Base-by-base conservation (phyloP, 192 early-diverging fungal species). In the Allomyces macrogynus region DNA sequence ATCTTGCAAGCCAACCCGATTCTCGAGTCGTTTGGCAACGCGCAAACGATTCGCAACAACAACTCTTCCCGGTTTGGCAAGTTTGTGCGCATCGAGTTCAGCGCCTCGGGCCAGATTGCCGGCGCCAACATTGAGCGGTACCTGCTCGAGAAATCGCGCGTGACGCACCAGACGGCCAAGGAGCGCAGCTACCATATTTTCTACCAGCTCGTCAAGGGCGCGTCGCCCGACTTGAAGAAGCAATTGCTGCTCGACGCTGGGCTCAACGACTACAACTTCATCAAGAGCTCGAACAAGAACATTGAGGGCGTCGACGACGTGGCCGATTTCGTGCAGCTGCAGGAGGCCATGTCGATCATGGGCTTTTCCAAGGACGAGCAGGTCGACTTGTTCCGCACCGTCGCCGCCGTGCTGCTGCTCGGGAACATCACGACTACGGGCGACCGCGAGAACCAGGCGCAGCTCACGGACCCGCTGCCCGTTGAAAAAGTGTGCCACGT, bases 11-110 rank as follows among this genome's bases (percentile, higher is more conserved):
- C 95, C 10, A 99, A 97, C 72, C 95, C 95, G 7, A 92, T 97
- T 67, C 78, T 99, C 23, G 95, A 99, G 75, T 82, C 95, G 1
- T 99, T 99, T 74, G 95, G 95, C 62, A 99, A 99, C 70, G 95
- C 95, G 1, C 92, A 95, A 73, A 99, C 95, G 0, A 91, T 99
- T 65, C 78, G 95, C 43, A 99, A 99, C 71, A 95, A 99, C 73
- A 99, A 99, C 78, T 95, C 92, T 62, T 97, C 94, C 12, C 88
- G 95, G 42, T 99, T 99, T 77, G 93, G 95, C 62, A 99, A 99
- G 78, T 99, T 97, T 75, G 95, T 99, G 70, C 84, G 93, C 23
- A 93, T 99, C 76, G 94, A 95, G 74, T 99, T 99, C 77, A 93
- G 86, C 62, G 76, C 79, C 10, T 67, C 71, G 18, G 90, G 89